These are phyloP conservation scores for Aschersonia sp. DNA, from an alignment of 2,329 filamentous ascomycete genomes.

Conservation along the genomic window DNA sequence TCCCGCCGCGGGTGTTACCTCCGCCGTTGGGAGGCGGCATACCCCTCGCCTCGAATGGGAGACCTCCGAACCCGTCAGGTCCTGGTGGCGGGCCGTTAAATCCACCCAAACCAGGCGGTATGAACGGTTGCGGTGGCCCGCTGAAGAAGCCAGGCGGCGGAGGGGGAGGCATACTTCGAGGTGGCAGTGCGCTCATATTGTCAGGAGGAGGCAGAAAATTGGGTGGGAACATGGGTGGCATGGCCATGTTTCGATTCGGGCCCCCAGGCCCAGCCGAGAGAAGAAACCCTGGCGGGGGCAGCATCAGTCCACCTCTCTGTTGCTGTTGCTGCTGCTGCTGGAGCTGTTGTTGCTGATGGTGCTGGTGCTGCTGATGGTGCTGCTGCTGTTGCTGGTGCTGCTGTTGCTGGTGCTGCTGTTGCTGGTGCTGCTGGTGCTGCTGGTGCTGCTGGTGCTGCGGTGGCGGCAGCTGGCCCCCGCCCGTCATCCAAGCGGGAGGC, in stretches of 20 bases:
- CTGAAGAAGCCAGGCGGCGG: conserved; percentile 45
- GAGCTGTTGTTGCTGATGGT: conserved; percentile 26
- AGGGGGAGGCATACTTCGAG: conserved; percentile 33
- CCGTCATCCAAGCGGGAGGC: conserved; percentile 38
- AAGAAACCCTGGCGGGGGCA: conserved; percentile 44
- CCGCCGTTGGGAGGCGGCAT: conserved; percentile 34
- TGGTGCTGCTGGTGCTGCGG: conserved; percentile 13
- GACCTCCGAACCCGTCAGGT: conserved; percentile 30
- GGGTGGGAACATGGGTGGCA: conserved; percentile 46
- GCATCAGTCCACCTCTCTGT: conserved; percentile 31
- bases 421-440: not conserved
- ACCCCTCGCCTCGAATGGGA: conserved; percentile 39
- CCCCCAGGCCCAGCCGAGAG: conserved; percentile 13
- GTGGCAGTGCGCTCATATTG: conserved; percentile 32
- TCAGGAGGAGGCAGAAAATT: conserved; percentile 41
- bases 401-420: conserved; percentile 25
- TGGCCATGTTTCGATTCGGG: conserved; percentile 26
- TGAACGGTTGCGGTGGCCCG: conserved; percentile 34
- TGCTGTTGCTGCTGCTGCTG: not conserved
- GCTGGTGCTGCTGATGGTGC: conserved; percentile 4
- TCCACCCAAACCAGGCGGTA: conserved; percentile 39
- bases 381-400: conserved; percentile 7
- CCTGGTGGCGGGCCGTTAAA: conserved; percentile 36
- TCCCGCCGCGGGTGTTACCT: conserved; percentile 21
- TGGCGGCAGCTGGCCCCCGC: conserved; percentile 27